Percentiles rank a stretch among this genome's conserved stretches.
Evolutionary conservation across 148 eudicot genomes (phyloP).

Genomic region (Linanthus parryae): DNA sequence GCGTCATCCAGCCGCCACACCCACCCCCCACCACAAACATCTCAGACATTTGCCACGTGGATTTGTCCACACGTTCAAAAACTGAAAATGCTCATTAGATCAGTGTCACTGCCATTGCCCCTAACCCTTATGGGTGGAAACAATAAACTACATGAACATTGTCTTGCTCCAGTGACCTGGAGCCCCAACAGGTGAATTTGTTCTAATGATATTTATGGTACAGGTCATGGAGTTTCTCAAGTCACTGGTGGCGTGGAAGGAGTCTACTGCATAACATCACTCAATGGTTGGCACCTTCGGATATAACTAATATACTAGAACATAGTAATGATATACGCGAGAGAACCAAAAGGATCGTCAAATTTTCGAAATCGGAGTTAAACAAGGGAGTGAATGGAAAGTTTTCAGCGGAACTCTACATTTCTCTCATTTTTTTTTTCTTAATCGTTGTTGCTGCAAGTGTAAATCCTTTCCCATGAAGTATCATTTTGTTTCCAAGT

Average conservation of each 20-base stretch:
- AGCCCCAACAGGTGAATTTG: background rate
- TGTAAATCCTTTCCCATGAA: background rate
- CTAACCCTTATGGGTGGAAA: too few relatives aligned
- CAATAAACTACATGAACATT: background rate
- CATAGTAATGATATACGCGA: too few relatives aligned
- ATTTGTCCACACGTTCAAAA: background rate
- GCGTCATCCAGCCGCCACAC: too few relatives aligned
- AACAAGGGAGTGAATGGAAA: background rate
- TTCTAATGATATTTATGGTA: background rate
- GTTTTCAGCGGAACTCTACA: background rate
- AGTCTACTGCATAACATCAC: constrained; percentile 20
- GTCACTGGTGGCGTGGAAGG: constrained; percentile 58
- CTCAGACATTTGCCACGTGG: background rate
- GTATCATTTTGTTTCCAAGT: background rate
- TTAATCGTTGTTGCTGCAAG: background rate
- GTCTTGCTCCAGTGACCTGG: background rate
- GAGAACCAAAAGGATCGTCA: too few relatives aligned
- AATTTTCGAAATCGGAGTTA: constrained; percentile 1
- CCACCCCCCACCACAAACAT: too few relatives aligned
- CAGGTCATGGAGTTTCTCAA: constrained; percentile 90
- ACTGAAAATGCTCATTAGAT: background rate
- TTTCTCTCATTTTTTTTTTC: constrained; percentile 10
- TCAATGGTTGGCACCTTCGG: background rate
- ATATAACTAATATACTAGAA: constrained; percentile 8
- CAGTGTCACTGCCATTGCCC: too few relatives aligned